Evolutionary conservation across 179 eudicot species (phyloP), one percentile per base, ranked within the genome.

Genomic region (Silene noctiflora): DNA sequence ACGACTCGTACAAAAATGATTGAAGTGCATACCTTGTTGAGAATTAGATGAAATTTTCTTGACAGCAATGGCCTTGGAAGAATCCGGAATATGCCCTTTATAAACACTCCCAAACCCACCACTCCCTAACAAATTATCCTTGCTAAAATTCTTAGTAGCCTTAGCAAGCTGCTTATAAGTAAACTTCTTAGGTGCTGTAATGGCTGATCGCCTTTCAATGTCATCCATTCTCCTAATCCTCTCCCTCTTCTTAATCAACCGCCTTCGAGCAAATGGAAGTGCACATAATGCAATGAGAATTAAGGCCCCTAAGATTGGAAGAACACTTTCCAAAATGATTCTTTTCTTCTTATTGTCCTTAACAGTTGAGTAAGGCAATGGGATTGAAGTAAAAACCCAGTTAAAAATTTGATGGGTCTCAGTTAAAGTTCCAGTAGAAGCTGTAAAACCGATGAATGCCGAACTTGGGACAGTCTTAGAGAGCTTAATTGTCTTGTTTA

Each of bases 51-150:
- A 85, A 25, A 91, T 86, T 72, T 80, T 86, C 71, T 91, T 91
- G 6, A 91, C 96, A 64, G 96, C 96, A 33, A 91, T 82, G 53
- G 82, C 81, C 9, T 79, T 76, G 56, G 80, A 59, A 48, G 84
- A 76, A 65, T 85, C 81, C 0, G 77, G 39, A 22, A 89, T 10
- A 6, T 76, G 73, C 1, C 92, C 96, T 81, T 81, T 86, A 80
- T 86, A 91, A 81, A 91, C 96, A 80, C 91, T 89, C 39, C 96
- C 96, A 81, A 91, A 91, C 0, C 93, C 96, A 4, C 96, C 96
- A 35, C 83, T 86, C 16, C 96, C 91, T 76, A 91, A 73, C 70
- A 91, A 74, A 63, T 88, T 84, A 3, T 89, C 91, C 82, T 88
- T 89, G 74, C 84, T 83, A 62, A 89, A 91, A 33, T 82, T 84